phyloP scores from a whole-genome alignment of 2,329 filamentous ascomycete genomes.

The Exutisphaerella laricina region DNA sequence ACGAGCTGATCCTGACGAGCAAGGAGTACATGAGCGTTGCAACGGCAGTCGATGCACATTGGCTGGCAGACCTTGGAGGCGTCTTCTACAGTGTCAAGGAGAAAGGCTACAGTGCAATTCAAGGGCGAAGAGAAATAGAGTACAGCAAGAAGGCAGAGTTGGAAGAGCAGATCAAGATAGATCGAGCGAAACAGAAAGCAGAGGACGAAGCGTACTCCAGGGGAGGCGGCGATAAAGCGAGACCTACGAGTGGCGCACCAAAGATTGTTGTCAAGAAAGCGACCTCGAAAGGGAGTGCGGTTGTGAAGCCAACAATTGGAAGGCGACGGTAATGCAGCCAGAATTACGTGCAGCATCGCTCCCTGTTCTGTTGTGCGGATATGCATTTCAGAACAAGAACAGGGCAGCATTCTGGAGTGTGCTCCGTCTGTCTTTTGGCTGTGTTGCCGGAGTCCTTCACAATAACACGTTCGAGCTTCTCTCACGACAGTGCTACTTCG shows the following conservation, averaged over 20 bases:
- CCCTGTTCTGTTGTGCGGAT: too few relatives aligned
- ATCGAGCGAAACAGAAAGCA: slow-evolving; percentile 22
- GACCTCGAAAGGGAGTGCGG: slow-evolving; percentile 24
- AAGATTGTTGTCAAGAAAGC: slow-evolving; percentile 20
- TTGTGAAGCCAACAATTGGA: slow-evolving; percentile 29
- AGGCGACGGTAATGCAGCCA: slow-evolving; percentile 11
- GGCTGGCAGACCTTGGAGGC: slow-evolving; percentile 91
- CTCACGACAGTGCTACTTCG: too few relatives aligned
- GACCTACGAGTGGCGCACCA: slow-evolving; percentile 5
- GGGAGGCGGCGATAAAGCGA: not conserved
- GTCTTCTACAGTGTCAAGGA: slow-evolving; percentile 98
- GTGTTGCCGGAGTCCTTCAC: too few relatives aligned
- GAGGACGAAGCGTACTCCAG: slow-evolving; percentile 15
- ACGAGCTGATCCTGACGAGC: slow-evolving; percentile 91
- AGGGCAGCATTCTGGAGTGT: too few relatives aligned
- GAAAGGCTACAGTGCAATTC: slow-evolving; percentile 61
- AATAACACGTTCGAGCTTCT: too few relatives aligned
- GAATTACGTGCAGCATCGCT: too few relatives aligned
- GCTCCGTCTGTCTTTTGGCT: too few relatives aligned
- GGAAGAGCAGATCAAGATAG: slow-evolving; percentile 26
- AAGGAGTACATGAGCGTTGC: slow-evolving; percentile 99
- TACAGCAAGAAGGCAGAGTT: slow-evolving; percentile 30
- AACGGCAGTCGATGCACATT: slow-evolving; percentile 91
- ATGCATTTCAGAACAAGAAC: too few relatives aligned
- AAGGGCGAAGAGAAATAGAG: slow-evolving; percentile 28